Base-by-base conservation (phyloP, 2,329 filamentous ascomycete species). In the Onygenales sp. region DNA sequence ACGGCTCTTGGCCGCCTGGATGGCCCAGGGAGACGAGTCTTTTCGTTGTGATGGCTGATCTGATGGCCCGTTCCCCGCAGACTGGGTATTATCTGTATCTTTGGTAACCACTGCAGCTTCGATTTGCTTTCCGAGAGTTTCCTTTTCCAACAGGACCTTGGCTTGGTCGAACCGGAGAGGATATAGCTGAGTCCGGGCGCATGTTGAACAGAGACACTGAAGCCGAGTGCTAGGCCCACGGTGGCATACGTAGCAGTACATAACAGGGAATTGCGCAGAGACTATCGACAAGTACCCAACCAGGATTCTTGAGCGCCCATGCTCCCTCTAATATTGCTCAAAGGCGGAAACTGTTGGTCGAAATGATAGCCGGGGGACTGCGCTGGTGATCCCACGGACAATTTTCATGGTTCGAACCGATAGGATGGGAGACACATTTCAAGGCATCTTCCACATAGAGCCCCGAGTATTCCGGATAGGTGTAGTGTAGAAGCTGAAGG, bases 191-290 rank as follows among this genome's bases (percentile, higher is more conserved):
- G 85, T 89, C 50, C 85, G 80, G 46, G 83, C 84, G 71, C 89
- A 87, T 47, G 85, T 80, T 31, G 79, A 74, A 66, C 86, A 90
- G 61, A 87, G 74, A 61, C 87, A 86, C 10, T 81, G 81, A 52
- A 83, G 69, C 63, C 74, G 78, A 79, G 75, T 68, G 74, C 63
- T 72, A 67, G 63, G 80, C 75, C 67, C 75, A 72, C 72, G 69
- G 58, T 66, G 70, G 68, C 86, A 89, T 67, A 87, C 80, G 66
- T 83, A 78, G 73, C 86, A 89, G 64, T 80, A 81, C 83, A 88
- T 87, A 55, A 64, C 72, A 69, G 60, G 54, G 53, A 55, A 54
- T 54, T 38, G 57, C 58, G 43, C 55, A 49, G 55, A 49, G 35
- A 43, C 39, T 53, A 57, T 57, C 49, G 36, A 47, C 49, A 54